Conservation (phyloP, 495 filamentous ascomycete species). For the Beverwykella pulmonaria region DNA sequence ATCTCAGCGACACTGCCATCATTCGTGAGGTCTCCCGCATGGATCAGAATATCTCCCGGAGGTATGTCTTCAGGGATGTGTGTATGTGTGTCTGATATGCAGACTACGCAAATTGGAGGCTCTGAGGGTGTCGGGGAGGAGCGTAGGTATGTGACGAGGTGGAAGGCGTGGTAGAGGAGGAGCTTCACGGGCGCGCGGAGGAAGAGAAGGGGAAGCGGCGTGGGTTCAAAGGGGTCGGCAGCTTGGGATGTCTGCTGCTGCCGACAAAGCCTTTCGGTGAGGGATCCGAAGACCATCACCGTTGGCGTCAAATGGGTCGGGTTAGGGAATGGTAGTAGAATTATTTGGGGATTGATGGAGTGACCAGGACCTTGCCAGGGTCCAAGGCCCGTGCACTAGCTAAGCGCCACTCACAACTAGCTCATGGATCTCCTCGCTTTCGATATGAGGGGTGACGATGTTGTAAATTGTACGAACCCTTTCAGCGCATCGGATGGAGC, state of each 20-base stretch:
- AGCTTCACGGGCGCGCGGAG: conserved; percentile 56
- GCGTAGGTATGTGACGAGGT: conserved; percentile 55
- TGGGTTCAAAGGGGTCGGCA: conserved; percentile 52
- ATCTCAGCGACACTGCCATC: conserved; percentile 71
- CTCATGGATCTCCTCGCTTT: too few species aligned
- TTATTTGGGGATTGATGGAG: neutral
- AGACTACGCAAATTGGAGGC: conserved; percentile 73
- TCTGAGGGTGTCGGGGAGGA: conserved; percentile 48
- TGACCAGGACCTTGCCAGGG: neutral
- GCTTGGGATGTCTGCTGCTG: conserved; percentile 5
- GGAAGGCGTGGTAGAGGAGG: conserved; percentile 57
- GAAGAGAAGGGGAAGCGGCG: conserved; percentile 54
- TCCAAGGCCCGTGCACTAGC: neutral
- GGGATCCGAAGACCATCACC: conserved; percentile 30
- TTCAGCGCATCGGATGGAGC: too few species aligned
- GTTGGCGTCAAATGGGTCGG: neutral
- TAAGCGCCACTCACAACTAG: too few species aligned
- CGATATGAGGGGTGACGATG: too few species aligned
- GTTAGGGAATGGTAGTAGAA: neutral
- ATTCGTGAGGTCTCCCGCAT: conserved; percentile 83
- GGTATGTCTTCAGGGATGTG: conserved; percentile 62
- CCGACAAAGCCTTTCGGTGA: conserved; percentile 7
- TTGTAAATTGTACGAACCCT: too few species aligned
- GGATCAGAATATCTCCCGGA: conserved; percentile 81
- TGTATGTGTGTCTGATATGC: conserved; percentile 87